Evolutionary conservation across 441 rosid genomes (phyloP).

Genomic region (Pelargonium cotyledonis): DNA sequence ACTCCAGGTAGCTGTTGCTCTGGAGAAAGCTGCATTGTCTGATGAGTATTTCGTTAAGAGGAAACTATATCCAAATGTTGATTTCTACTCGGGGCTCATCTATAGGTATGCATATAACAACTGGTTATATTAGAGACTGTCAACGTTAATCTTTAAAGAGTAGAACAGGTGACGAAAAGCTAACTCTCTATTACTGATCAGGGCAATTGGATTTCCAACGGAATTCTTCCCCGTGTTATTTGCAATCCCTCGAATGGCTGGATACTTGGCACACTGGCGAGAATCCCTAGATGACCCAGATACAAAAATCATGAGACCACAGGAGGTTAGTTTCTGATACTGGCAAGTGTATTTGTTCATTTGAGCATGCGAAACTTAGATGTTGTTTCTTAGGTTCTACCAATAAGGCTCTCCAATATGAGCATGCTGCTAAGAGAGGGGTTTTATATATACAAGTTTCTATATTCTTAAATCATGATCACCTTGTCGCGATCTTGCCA

Average conservation of each 20-base stretch:
- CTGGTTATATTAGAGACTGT: no score
- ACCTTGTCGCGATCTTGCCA: not conserved
- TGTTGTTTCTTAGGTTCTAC: not conserved
- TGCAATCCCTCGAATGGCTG: conserved; percentile 98
- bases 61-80: conserved; percentile 93
- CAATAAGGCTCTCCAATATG: not conserved
- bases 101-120: conserved; percentile 44
- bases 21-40: conserved; percentile 91
- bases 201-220: conserved; percentile 99
- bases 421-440: not conserved
- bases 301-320: conserved; percentile 97
- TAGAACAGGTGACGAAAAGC: not conserved
- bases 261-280: conserved; percentile 89
- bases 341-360: not conserved
- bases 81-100: conserved; percentile 93
- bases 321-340: conserved; percentile 46
- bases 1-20: conserved; percentile 82
- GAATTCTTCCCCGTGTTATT: conserved; percentile 92
- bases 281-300: conserved; percentile 97
- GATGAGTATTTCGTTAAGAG: conserved; percentile 88
- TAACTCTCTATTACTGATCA: conserved; percentile 20
- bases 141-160: no score
- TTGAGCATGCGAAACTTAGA: no score
- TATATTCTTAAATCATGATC: not conserved
- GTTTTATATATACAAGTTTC: not conserved